Percentiles rank a stretch among this genome's conserved stretches.
Conservation (phyloP, 805 yeast species). For the Candida pseudoglaebosa region DNA sequence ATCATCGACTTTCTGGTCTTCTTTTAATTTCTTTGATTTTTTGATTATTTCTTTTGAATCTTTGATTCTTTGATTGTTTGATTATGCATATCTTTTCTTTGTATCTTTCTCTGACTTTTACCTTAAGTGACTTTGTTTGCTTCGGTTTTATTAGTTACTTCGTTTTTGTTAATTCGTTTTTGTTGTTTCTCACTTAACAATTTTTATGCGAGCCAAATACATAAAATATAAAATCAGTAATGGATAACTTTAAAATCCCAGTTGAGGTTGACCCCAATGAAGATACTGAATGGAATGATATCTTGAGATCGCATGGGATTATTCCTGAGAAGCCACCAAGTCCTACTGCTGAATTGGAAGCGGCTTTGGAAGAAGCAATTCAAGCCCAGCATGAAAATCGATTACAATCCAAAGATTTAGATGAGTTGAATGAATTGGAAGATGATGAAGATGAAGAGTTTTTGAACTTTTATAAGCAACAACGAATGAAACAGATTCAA, state of each 20-base stretch:
- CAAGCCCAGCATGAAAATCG: slow-evolving; percentile 77
- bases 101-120: background rate
- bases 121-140: background rate
- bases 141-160: background rate
- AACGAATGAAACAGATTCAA: slow-evolving; percentile 72
- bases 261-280: slow-evolving; percentile 92
- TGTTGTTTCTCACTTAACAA: no score
- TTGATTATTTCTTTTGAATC: background rate
- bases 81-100: background rate
- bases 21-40: background rate
- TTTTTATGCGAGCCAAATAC: no score
- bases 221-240: background rate
- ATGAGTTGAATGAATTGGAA: slow-evolving; percentile 82
- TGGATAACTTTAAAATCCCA: slow-evolving; percentile 48
- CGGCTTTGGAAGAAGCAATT: slow-evolving; percentile 80
- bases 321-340: slow-evolving; percentile 90
- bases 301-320: slow-evolving; percentile 81
- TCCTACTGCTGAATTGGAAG: slow-evolving; percentile 82
- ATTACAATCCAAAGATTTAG: slow-evolving; percentile 69
- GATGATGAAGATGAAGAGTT: slow-evolving; percentile 94
- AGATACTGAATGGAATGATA: slow-evolving; percentile 99
- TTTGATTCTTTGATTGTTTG: background rate
- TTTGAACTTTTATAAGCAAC: slow-evolving; percentile 67
- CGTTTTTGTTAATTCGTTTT: background rate
- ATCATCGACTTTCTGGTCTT: no score